A percentile compares a stretch with the other conserved stretches of the same genome.
These are phyloP conservation scores for Tremella yokohamensis DNA, from an alignment of 768 basidiomycete species.

Conservation along the genomic window DNA sequence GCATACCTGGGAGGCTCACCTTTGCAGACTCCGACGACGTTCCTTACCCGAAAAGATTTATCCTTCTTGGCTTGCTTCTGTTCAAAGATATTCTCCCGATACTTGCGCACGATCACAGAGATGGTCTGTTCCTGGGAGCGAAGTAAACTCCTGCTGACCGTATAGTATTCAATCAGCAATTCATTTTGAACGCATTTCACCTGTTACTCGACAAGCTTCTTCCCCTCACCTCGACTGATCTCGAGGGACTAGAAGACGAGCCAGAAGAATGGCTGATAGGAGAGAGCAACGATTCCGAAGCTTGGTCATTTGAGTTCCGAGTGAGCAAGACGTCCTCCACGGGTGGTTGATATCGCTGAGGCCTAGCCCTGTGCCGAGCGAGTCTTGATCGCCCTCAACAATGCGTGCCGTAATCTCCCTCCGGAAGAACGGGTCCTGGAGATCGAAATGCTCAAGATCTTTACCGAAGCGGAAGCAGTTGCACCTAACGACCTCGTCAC, in stretches of 20 bases:
- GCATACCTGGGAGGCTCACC: constrained; percentile 8
- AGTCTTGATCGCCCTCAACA: constrained; percentile 66
- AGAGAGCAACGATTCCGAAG: constrained; percentile 69
- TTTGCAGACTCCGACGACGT: constrained; percentile 30
- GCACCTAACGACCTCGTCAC: constrained; percentile 32
- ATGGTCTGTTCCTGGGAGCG: constrained; percentile 26
- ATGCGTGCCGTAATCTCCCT: constrained; percentile 39
- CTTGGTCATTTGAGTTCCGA: constrained; percentile 89
- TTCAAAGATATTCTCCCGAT: constrained; percentile 51
- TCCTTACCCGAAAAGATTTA: constrained; percentile 47
- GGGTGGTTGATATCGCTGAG: neutral
- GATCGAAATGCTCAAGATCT: constrained; percentile 38
- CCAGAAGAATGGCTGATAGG: constrained; percentile 92
- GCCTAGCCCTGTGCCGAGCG: constrained; percentile 84
- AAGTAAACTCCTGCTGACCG: constrained; percentile 5
- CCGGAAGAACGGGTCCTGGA: constrained; percentile 37
- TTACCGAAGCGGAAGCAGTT: constrained; percentile 29
- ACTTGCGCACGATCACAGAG: constrained; percentile 37
- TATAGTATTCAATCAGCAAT: constrained; percentile 44
- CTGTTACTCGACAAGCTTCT: constrained; percentile 79
- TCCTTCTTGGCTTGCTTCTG: constrained; percentile 46
- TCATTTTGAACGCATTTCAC: constrained; percentile 49
- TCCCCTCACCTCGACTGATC: constrained; percentile 73
- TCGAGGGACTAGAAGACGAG: constrained; percentile 78
- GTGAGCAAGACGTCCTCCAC: constrained; percentile 55